Base-by-base conservation (phyloP, 345 rosid species). In the Arabis hirsuta region DNA sequence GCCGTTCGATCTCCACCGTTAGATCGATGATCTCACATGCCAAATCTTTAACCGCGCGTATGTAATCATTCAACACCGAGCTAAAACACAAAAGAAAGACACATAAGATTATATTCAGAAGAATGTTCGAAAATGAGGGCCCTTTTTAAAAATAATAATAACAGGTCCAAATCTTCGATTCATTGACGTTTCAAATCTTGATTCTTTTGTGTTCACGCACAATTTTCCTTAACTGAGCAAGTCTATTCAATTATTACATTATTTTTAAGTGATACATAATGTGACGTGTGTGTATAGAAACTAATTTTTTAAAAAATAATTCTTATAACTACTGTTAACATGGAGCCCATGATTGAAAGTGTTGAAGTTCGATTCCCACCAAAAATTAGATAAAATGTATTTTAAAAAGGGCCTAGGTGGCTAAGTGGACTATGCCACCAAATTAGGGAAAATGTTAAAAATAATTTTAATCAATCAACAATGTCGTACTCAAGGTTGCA, bases 11-110 rank as follows among this genome's bases (percentile, higher is more conserved):
- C 86, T 87, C 92, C n/a, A 84, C 91, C 87, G 87, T 69, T 31
- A 86, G 84, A 74, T 92, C 92, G 55, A 95, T 82, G 46, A 95
- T 68, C 82, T 85, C 85, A 71, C 98, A 83, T 57, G 98, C 84
- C 44, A 95, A 55, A 24, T 76, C 84, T 65, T 83, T 81, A 12
- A 83, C 91, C 39, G 84, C 86, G 27, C 64, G 77, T 69, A 87
- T 73, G 81, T 90, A 95, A 58, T 81, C 84, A 72, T 88, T 82
- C 79, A 82, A 86, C 7, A 81, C 87, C 19, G 83, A 83, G 80
- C 99, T 95, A 65, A 16, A 16, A 16, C 32, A n/a, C 65, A 11
- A 76, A 70, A 7, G 5, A 3, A 34, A 59, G 57, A 2, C 19
- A 34, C 48, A 45, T 22, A 3, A 16, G 41, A 60, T 13, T 57